Evolutionary conservation across 768 basidiomycete genomes (phyloP).

Genomic region (Lentinus brumalis): DNA sequence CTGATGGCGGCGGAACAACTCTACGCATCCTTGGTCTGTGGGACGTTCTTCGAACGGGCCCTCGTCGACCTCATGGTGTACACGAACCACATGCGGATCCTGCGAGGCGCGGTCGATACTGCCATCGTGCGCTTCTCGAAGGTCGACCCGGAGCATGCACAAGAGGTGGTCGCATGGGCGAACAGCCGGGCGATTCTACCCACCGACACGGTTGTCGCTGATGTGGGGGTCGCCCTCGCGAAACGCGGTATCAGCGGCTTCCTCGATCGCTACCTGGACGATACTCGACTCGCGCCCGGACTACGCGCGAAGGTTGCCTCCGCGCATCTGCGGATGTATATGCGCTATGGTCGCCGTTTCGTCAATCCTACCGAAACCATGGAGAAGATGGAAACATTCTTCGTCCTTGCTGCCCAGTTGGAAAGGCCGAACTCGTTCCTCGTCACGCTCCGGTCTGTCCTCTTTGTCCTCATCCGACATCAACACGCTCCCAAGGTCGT

Average conservation of each 20-base stretch:
- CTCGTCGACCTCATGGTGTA: conserved; percentile 15
- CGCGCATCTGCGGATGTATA: conserved; percentile 10
- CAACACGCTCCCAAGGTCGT: conserved; percentile 38
- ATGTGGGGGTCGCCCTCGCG: conserved; percentile 9
- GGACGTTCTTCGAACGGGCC: conserved; percentile 13
- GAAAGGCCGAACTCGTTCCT: not conserved
- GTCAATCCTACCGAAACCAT: not conserved
- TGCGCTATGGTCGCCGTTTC: conserved; percentile 5
- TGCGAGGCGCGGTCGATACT: conserved; percentile 6
- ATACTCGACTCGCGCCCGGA: conserved; percentile 5
- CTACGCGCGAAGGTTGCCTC: not conserved
- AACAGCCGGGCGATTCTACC: conserved; percentile 7
- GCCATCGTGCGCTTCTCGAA: conserved; percentile 1
- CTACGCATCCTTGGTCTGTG: conserved; percentile 13
- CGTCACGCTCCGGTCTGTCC: not conserved
- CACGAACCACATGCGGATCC: conserved; percentile 1
- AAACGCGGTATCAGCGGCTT: conserved; percentile 4
- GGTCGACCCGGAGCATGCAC: conserved; percentile 12
- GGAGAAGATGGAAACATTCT: too few relatives aligned
- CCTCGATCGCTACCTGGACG: conserved; percentile 10
- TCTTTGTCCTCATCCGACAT: conserved; percentile 7
- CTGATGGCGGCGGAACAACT: conserved; percentile 17
- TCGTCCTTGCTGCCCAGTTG: not conserved
- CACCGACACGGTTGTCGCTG: not conserved
- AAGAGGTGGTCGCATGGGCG: conserved; percentile 14